Evolutionary conservation across 768 basidiomycete species (phyloP).

Genomic region (Leucocoprinus birnbaumii): DNA sequence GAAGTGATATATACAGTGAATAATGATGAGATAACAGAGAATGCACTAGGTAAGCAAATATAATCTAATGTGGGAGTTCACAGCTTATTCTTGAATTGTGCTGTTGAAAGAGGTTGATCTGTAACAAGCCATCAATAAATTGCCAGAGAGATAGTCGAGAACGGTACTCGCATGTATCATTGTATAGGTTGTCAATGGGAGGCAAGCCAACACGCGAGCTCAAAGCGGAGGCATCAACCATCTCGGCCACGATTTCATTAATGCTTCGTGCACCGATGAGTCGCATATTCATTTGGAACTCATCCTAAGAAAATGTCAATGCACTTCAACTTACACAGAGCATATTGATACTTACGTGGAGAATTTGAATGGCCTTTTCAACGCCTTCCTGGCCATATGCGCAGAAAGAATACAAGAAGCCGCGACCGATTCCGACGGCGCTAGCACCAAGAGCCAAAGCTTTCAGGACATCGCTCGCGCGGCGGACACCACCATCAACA

Average conservation of each 20-base stretch:
- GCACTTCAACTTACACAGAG: background rate
- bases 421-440: slow-evolving; percentile 86
- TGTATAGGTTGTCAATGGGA: slow-evolving; percentile 8
- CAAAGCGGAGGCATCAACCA: slow-evolving; percentile 74
- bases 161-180: slow-evolving; percentile 4
- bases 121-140: background rate
- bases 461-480: slow-evolving; percentile 88
- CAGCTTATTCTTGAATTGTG: slow-evolving; percentile 23
- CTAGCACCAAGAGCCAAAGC: slow-evolving; percentile 88
- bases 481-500: slow-evolving; percentile 89
- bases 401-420: slow-evolving; percentile 86
- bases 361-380: slow-evolving; percentile 75
- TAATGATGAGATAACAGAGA: too few species aligned
- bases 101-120: slow-evolving; percentile 20
- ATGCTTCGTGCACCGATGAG: slow-evolving; percentile 82
- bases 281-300: slow-evolving; percentile 98
- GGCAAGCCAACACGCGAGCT: slow-evolving; percentile 8
- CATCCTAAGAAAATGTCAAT: slow-evolving; percentile 58
- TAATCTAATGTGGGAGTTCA: too few species aligned
- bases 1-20: too few species aligned
- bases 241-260: slow-evolving; percentile 76
- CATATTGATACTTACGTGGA: slow-evolving; percentile 46
- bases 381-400: slow-evolving; percentile 89
- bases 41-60: too few species aligned
- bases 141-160: too few species aligned